These are phyloP conservation scores for Epichloe typhina DNA, from an alignment of 2,329 filamentous ascomycete genomes.

Conservation along the genomic window DNA sequence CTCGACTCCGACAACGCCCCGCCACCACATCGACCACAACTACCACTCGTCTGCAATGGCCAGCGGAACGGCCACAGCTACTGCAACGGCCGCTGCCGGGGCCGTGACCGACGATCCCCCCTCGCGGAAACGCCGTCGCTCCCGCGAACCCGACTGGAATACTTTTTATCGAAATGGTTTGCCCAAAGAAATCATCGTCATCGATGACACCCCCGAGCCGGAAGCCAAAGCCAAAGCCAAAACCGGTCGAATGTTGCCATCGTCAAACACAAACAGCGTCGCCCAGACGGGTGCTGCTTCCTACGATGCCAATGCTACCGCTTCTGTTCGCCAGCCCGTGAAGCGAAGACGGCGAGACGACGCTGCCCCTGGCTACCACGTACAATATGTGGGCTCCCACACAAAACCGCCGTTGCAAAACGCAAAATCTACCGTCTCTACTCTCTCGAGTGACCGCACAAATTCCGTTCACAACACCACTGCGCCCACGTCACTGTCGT, in stretches of 20 bases:
- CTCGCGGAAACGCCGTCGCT: slow-evolving; percentile 40
- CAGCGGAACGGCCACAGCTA: slow-evolving; percentile 5
- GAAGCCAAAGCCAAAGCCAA: slow-evolving; percentile 28
- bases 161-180: slow-evolving; percentile 74
- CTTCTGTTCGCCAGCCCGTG: slow-evolving; percentile 34
- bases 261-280: slow-evolving; percentile 14
- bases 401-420: slow-evolving; percentile 59
- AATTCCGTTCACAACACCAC: slow-evolving; percentile 73
- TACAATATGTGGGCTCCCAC: slow-evolving; percentile 55
- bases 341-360: slow-evolving; percentile 64
- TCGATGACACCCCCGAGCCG: slow-evolving; percentile 57
- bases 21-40: slow-evolving; percentile 8
- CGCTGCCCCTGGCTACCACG: slow-evolving; percentile 57
- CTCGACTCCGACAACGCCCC: slow-evolving; percentile 11
- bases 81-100: slow-evolving; percentile 11
- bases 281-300: slow-evolving; percentile 14
- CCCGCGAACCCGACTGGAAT: slow-evolving; percentile 60
- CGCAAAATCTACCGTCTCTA: slow-evolving; percentile 52
- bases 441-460: slow-evolving; percentile 71
- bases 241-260: slow-evolving; percentile 25
- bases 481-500: slow-evolving; percentile 68
- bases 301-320: slow-evolving; percentile 11
- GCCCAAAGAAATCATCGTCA: slow-evolving; percentile 76
- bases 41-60: slow-evolving; percentile 12
- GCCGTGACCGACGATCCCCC: slow-evolving; percentile 17